These are phyloP conservation scores for Russula olivacea DNA, from an alignment of 768 basidiomycete species.

Conservation along the genomic window DNA sequence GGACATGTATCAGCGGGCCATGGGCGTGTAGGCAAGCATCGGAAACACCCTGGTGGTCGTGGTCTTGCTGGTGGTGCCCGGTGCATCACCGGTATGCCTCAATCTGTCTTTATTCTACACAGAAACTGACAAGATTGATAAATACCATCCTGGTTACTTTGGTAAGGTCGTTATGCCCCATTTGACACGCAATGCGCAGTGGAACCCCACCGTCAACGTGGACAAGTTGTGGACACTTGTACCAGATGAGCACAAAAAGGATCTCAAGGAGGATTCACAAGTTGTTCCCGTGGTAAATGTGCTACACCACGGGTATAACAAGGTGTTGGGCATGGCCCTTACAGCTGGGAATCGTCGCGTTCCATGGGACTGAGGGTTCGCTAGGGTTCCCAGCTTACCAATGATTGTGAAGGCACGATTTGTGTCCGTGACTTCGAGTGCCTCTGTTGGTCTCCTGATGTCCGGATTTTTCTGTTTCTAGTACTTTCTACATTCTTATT, in stretches of 20 bases:
- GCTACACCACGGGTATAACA: slow-evolving; percentile 76
- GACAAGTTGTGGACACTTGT: slow-evolving; percentile 96
- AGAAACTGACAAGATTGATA: slow-evolving; percentile 44
- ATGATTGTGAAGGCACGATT: slow-evolving; percentile 98
- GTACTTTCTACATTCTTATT: too few relatives aligned
- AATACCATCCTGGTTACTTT: slow-evolving; percentile 99
- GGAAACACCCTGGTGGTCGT: slow-evolving; percentile 99
- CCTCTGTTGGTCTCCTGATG: background rate
- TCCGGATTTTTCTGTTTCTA: too few relatives aligned
- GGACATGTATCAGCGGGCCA: slow-evolving; percentile 99
- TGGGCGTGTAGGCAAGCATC: slow-evolving; percentile 99
- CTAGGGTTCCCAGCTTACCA: slow-evolving; percentile 75
- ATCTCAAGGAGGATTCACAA: slow-evolving; percentile 63
- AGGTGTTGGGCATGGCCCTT: slow-evolving; percentile 78
- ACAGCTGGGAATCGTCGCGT: background rate
- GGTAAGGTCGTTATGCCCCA: slow-evolving; percentile 99
- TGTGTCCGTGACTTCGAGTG: slow-evolving; percentile 54
- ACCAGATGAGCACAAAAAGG: slow-evolving; percentile 76
- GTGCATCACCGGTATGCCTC: slow-evolving; percentile 87
- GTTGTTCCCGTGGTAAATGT: slow-evolving; percentile 95
- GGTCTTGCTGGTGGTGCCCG: slow-evolving; percentile 99
- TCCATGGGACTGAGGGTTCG: background rate
- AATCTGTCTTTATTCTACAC: background rate
- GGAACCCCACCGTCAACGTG: slow-evolving; percentile 97
- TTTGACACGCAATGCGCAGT: slow-evolving; percentile 81